Base-by-base conservation (phyloP, 2,329 filamentous ascomycete genomes). In the Neonectria hederae region DNA sequence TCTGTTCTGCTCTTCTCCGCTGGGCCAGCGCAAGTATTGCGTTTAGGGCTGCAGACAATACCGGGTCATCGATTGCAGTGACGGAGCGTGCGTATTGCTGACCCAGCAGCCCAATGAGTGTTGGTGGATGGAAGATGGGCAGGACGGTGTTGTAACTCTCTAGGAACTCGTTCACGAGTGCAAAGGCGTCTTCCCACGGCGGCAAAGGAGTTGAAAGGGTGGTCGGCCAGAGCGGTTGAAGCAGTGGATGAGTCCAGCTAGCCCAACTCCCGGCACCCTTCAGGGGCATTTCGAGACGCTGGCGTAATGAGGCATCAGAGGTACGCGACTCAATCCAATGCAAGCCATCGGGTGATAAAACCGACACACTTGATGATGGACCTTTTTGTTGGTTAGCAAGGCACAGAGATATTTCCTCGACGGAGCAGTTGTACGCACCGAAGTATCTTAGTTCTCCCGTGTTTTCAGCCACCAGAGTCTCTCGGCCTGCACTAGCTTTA, bases 361-460 rank as follows among this genome's bases (percentile, higher is more conserved):
- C 57, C 4, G 57, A 46, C 22, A 60, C 43, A 17, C 43, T 60
- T 9, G 57, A 60, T 22, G 57, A 60, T 28, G 57, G 57, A 3
- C 57, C 57, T 60, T 6, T 22, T 14, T 40, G 32, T 10, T 19
- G 3, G 5, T 51, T 21, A 51, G 48, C 28, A 13, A 2, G 10
- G 3, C 17, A 35, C 26, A 6, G 1, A 8, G n/a, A 32, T 2
- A 3, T 21, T n/a, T 11, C n/a, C 11, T 10, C 13, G 8, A 11
- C 4, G 7, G 14, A 9, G 4, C 17, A n/a, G 35, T 21, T 40
- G 6, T n/a, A 42, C 40, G 5, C 38, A 60, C 57, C 57, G 28
- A 60, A 60, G 21, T 60, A 60, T 30, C 57, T 60, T 14, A 60
- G 28, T n/a, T 60, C 57, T 11, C 57, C 57, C 7, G 57, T 60